Base-by-base conservation (phyloP, 306 rosid genomes). In the Lathyrus sativus region DNA sequence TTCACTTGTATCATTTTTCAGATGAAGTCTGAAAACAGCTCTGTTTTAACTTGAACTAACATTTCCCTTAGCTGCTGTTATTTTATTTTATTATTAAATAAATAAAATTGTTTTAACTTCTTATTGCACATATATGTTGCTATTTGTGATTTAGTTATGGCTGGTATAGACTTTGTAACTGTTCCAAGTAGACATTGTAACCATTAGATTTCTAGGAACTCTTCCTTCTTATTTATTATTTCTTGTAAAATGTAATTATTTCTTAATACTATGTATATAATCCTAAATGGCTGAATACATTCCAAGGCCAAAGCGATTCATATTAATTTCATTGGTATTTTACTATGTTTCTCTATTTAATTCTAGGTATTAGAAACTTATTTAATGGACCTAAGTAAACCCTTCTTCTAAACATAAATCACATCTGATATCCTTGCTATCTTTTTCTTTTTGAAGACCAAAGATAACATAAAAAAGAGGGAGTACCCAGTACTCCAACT, bases 1-100 rank as follows among this genome's bases (percentile, higher is more conserved):
- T 60, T 67, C 26, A 67, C 74, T 18, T 50, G 13, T 50, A 50
- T 49, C 24, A 49, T 15, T 14, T 49, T 49, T 49, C 26, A 49
- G 15, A 17, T 15, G 26, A 17, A 49, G 56, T 49, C 11, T 49
- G 56, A 50, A 50, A 50, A 50, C 28, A 17, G 5, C 19, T 49
- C 10, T 50, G 12, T 50, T 50, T 50, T 50, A 5, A 18, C 11
- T 17, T 18, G 1, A 9, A 50, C 28, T 17, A 50, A 17, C 12
- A 50, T 50, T 50, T 18, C 56, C 28, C 56, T 17, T 17, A 3
- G 10, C 5, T 50, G 1, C 26, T 17, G 10, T 49, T 15, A 17
- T 17, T 17, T 6, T 45, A n/a, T 45, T 46, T 6, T 14, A 33
- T 33, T 33, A 5, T 33, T 33, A 33, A 33, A 33, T 33, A 33